phyloP scores from a whole-genome alignment of 2,329 filamentous ascomycete genomes.

The Ophiosphaerella narmari region DNA sequence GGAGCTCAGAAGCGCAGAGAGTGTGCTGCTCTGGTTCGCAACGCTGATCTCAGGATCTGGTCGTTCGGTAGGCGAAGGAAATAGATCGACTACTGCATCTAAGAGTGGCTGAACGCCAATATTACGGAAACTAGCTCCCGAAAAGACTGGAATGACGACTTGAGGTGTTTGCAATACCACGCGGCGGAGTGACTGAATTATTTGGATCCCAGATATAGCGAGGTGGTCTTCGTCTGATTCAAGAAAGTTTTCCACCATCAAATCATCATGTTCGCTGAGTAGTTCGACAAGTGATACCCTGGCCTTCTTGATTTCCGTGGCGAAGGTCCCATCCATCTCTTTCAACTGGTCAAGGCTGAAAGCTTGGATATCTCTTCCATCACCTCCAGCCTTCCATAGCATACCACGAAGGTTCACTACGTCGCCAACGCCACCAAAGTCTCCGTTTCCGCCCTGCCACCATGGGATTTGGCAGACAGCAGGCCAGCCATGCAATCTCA shows the following conservation, averaged over 20 bases:
- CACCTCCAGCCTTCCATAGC: constrained; percentile 69
- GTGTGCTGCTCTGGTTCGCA: constrained; percentile 60
- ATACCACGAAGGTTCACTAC: constrained; percentile 76
- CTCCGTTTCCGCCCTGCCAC: constrained; percentile 76
- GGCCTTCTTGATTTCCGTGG: constrained; percentile 73
- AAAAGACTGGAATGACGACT: constrained; percentile 81
- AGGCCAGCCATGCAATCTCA: constrained; percentile 80
- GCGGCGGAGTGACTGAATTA: constrained; percentile 75
- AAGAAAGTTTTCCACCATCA: constrained; percentile 82
- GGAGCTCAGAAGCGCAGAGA: constrained; percentile 53
- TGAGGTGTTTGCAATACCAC: constrained; percentile 72
- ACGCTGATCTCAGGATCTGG: constrained; percentile 79
- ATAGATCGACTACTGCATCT: constrained; percentile 83
- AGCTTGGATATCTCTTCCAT: constrained; percentile 66
- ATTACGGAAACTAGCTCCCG: constrained; percentile 89
- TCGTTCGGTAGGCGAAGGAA: constrained; percentile 80
- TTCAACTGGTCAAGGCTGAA: constrained; percentile 61
- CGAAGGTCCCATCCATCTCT: constrained; percentile 55
- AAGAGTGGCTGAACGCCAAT: constrained; percentile 91
- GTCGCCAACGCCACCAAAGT: constrained; percentile 84
- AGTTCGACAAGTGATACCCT: constrained; percentile 79
- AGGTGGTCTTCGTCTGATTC: constrained; percentile 75
- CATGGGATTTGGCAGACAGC: constrained; percentile 94
- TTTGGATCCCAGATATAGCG: constrained; percentile 65
- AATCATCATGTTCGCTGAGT: constrained; percentile 86